A percentile compares a stretch with the other conserved stretches of the same genome.
Evolutionary conservation across 352 stramenopile species (phyloP).

Genomic region (Phytophthora hybrid): DNA sequence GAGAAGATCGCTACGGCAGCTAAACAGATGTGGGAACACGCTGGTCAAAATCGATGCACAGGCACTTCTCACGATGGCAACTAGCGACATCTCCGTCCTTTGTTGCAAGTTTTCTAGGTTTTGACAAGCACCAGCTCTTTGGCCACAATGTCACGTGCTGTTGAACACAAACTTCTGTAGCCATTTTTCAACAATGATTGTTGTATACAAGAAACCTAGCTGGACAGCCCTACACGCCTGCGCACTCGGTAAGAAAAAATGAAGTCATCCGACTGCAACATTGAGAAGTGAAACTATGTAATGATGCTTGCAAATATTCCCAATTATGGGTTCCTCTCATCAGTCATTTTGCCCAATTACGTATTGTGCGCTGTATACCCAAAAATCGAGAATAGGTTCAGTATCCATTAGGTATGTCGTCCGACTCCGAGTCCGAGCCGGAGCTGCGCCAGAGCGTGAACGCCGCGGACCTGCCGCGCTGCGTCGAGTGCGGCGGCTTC

Average conservation of each 20-base stretch:
- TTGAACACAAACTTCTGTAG: background rate
- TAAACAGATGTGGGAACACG: slow-evolving; percentile 8
- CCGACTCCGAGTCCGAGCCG: slow-evolving; percentile 18
- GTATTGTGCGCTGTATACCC: background rate
- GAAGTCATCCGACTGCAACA: too few species aligned
- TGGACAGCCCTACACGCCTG: background rate
- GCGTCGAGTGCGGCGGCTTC: slow-evolving; percentile 72
- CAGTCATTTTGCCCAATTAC: too few species aligned
- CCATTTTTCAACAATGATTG: background rate
- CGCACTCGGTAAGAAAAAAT: too few species aligned
- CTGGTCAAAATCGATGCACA: background rate
- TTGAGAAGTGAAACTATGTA: too few species aligned
- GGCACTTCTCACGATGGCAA: background rate
- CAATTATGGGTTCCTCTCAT: too few species aligned
- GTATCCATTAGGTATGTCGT: slow-evolving; percentile 10
- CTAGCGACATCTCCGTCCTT: background rate
- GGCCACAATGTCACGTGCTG: background rate
- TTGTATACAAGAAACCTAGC: background rate
- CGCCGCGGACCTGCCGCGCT: slow-evolving; percentile 57
- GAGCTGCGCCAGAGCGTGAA: background rate
- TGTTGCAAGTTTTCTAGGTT: background rate
- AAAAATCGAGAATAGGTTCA: background rate
- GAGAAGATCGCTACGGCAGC: too few species aligned
- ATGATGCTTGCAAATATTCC: too few species aligned
- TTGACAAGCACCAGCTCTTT: background rate